Conservation (phyloP, 1,139 yeast genomes). For the Sugiyamaella japonica region DNA sequence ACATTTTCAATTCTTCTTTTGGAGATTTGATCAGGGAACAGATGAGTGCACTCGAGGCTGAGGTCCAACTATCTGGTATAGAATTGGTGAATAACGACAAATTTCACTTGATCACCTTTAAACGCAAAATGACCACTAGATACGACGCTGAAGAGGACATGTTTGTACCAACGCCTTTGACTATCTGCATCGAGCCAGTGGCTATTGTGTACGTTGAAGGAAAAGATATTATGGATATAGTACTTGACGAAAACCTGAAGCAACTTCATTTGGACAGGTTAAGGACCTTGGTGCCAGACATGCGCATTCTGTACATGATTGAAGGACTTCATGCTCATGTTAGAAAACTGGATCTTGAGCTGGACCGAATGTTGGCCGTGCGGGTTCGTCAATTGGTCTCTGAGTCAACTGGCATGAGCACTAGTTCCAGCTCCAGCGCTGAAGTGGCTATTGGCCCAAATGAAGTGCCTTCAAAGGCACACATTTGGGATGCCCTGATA, state of each 20-base stretch:
- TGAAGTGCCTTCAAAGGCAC: neutral
- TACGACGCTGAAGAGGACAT: slow-evolving; percentile 27
- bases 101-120: slow-evolving; percentile 9
- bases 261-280: slow-evolving; percentile 21
- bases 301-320: slow-evolving; percentile 28
- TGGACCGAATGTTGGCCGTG: slow-evolving; percentile 25
- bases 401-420: neutral
- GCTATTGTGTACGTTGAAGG: slow-evolving; percentile 25
- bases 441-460: neutral
- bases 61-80: slow-evolving; percentile 13
- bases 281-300: slow-evolving; percentile 10
- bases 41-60: neutral
- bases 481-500: neutral
- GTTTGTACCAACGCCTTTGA: slow-evolving; percentile 24
- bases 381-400: slow-evolving; percentile 30
- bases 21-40: slow-evolving; percentile 3
- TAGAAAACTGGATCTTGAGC: slow-evolving; percentile 24
- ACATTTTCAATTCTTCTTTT: slow-evolving; percentile 5
- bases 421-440: neutral
- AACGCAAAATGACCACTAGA: slow-evolving; percentile 24
- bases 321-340: slow-evolving; percentile 29
- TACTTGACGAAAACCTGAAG: slow-evolving; percentile 8
- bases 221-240: slow-evolving; percentile 4
- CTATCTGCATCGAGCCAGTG: slow-evolving; percentile 21
- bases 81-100: slow-evolving; percentile 2